These are phyloP conservation scores for Coprinopsis strossmayeri DNA, from an alignment of 768 basidiomycete genomes.

Conservation along the genomic window DNA sequence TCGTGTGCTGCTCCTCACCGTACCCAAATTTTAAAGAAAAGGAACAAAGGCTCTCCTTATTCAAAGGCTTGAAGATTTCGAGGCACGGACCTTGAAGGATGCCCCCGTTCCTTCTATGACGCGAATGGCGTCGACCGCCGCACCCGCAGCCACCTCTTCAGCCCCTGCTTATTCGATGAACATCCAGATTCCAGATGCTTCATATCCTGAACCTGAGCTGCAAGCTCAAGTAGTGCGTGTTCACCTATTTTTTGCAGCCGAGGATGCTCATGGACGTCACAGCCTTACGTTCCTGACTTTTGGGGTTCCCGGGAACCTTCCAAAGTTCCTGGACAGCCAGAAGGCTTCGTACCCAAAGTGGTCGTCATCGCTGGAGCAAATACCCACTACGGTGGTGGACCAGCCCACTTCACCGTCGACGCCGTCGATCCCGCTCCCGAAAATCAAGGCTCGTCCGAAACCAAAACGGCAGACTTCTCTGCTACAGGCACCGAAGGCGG, in stretches of 20 bases:
- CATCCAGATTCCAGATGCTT: slow-evolving; percentile 52
- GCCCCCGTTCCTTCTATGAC: slow-evolving; percentile 17
- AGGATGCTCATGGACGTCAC: slow-evolving; percentile 18
- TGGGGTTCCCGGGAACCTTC: slow-evolving; percentile 30
- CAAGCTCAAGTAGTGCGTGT: slow-evolving; percentile 56
- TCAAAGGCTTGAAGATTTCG: slow-evolving; percentile 46
- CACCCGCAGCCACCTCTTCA: slow-evolving; percentile 22
- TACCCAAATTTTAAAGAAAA: slow-evolving; percentile 28
- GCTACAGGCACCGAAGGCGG: slow-evolving; percentile 20
- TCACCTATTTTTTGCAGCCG: slow-evolving; percentile 8
- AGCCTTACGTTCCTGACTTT: slow-evolving; percentile 44
- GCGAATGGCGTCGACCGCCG: slow-evolving; percentile 7
- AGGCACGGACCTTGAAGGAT: slow-evolving; percentile 24
- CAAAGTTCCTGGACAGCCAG: slow-evolving; percentile 17
- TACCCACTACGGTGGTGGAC: slow-evolving; percentile 30
- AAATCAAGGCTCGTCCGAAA: neutral
- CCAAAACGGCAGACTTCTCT: slow-evolving; percentile 1
- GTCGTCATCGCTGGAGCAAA: slow-evolving; percentile 35
- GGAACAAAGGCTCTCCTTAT: slow-evolving; percentile 56
- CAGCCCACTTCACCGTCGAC: slow-evolving; percentile 27
- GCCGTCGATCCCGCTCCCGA: neutral
- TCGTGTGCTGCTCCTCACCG: no score
- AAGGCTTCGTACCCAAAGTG: slow-evolving; percentile 29
- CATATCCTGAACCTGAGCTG: slow-evolving; percentile 31
- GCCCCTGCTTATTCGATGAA: slow-evolving; percentile 33